A percentile compares a stretch with the other conserved stretches of the same genome.
phyloP scores from a whole-genome alignment of 345 rosid species.

The Heritiera littoralis region DNA sequence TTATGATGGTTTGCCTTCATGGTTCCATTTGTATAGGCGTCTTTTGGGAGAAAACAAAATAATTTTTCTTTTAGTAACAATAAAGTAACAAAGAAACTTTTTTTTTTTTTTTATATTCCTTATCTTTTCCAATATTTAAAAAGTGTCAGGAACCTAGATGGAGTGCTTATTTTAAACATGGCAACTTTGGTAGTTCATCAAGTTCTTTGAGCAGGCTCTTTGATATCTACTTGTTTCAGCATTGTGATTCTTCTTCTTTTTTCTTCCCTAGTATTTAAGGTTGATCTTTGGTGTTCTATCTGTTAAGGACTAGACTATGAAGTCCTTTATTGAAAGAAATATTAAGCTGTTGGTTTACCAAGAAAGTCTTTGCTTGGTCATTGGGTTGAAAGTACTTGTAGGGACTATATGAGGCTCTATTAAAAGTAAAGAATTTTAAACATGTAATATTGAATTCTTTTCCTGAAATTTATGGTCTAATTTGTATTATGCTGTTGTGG shows the following conservation, averaged over 20 bases:
- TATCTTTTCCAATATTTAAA: not conserved
- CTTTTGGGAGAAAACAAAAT: not conserved
- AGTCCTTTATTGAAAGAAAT: not conserved
- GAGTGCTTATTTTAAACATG: not conserved
- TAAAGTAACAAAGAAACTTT: no score
- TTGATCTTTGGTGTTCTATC: not conserved
- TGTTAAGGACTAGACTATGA: not conserved
- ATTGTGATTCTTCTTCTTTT: not conserved
- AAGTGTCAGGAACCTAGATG: not conserved
- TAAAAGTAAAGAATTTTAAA: not conserved
- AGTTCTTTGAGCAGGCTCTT: not conserved
- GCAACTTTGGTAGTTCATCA: not conserved
- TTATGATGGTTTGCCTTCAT: not conserved
- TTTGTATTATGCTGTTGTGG: not conserved
- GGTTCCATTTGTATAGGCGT: not conserved
- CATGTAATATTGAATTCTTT: not conserved
- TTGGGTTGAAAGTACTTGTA: constrained; percentile 1
- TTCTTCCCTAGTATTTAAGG: not conserved
- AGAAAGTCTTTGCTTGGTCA: not conserved
- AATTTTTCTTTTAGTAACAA: not conserved
- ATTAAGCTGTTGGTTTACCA: not conserved
- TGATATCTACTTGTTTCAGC: not conserved
- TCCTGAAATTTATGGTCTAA: not conserved
- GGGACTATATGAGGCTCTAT: not conserved
- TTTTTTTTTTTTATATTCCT: not conserved